Percentiles rank a stretch among this genome's conserved stretches.
These are phyloP conservation scores for Kluyveromyces marxianus DNA, from an alignment of 1,139 yeast genomes.

Conservation along the genomic window DNA sequence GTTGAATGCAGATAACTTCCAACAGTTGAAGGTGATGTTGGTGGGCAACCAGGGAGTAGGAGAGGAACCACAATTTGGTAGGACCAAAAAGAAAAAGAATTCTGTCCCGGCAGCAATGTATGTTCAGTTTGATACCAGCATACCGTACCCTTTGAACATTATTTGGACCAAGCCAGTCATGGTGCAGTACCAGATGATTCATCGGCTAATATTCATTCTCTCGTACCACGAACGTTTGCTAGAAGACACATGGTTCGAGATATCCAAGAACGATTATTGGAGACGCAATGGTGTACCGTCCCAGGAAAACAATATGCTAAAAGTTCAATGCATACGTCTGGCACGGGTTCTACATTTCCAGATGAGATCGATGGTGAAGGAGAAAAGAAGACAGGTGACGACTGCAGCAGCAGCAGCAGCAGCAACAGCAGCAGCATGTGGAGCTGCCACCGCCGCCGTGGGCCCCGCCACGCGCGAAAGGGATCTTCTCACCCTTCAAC, in stretches of 20 bases:
- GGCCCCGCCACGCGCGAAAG: neutral
- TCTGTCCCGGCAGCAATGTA: slow-evolving; percentile 40
- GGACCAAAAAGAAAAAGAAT: neutral
- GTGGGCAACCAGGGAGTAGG: slow-evolving; percentile 10
- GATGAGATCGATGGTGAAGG: neutral
- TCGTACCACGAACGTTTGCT: slow-evolving; percentile 55
- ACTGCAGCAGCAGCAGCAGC: slow-evolving; percentile 2
- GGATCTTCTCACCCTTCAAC: slow-evolving; percentile 3
- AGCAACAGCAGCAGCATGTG: slow-evolving; percentile 3
- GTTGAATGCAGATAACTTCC: slow-evolving; percentile 19
- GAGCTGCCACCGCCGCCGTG: too few species aligned
- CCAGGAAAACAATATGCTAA: slow-evolving; percentile 3
- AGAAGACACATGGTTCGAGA: slow-evolving; percentile 67
- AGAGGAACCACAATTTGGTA: neutral
- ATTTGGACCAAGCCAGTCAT: slow-evolving; percentile 64
- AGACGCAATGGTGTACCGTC: neutral
- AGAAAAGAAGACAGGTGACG: neutral
- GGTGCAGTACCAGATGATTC: slow-evolving; percentile 72
- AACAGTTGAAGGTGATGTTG: slow-evolving; percentile 19
- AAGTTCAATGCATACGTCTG: slow-evolving; percentile 23
- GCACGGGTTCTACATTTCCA: slow-evolving; percentile 4
- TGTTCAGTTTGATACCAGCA: slow-evolving; percentile 55
- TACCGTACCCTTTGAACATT: slow-evolving; percentile 84
- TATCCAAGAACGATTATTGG: slow-evolving; percentile 65
- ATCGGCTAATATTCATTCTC: slow-evolving; percentile 60